Percentiles rank a stretch among this genome's conserved stretches.
Evolutionary conservation across 2,329 filamentous ascomycete genomes (phyloP).

Genomic region (Chaetomiaceae sp.): DNA sequence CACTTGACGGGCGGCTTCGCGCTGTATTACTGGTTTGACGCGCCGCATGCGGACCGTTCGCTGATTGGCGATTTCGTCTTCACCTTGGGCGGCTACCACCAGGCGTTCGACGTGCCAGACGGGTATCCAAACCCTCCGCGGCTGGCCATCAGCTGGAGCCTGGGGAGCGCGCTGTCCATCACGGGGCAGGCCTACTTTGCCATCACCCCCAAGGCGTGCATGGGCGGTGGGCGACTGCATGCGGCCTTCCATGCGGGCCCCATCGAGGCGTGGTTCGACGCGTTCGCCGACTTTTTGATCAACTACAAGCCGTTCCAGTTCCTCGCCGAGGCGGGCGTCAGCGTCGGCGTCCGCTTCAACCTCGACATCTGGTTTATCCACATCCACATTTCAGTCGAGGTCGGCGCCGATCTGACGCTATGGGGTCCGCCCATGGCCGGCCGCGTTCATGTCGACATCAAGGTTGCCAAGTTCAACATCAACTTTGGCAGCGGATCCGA

Average conservation of each 20-base stretch:
- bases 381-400: not conserved
- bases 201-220: conserved; percentile 41
- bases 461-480: not conserved
- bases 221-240: conserved; percentile 33
- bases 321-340: not conserved
- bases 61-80: conserved; percentile 41
- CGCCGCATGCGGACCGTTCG: not conserved
- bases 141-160: conserved; percentile 37
- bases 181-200: conserved; percentile 42
- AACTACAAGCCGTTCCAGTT: conserved; percentile 1
- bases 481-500: not conserved
- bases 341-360: not conserved
- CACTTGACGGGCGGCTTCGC: conserved; percentile 42
- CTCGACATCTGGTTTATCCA: not conserved
- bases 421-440: not conserved
- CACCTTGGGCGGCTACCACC: conserved; percentile 44
- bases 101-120: conserved; percentile 31
- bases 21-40: conserved; percentile 22
- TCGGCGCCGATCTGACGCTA: not conserved
- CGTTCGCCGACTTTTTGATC: conserved; percentile 2
- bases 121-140: conserved; percentile 38
- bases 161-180: conserved; percentile 33
- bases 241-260: not conserved
- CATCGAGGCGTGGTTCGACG: not conserved
- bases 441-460: not conserved